phyloP scores from a whole-genome alignment of 2,329 filamentous ascomycete genomes.

The Sphaerulina populicola region DNA sequence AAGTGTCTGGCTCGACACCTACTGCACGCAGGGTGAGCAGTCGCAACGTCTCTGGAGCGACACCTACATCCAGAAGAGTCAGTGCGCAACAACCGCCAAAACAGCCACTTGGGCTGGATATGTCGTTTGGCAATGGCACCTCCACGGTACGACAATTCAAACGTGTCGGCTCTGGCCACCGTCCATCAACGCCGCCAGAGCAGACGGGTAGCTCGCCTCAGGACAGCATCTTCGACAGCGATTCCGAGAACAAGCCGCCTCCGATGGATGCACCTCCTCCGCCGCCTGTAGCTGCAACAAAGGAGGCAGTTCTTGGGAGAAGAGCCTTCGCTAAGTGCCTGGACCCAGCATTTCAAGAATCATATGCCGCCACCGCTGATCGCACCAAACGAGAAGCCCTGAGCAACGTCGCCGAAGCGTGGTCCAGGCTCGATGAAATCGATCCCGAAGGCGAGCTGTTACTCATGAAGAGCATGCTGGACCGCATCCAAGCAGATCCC shows the following conservation, averaged over 20 bases:
- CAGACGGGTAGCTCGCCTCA: constrained; percentile 21
- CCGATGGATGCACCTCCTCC: constrained; percentile 24
- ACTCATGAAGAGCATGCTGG: constrained; percentile 67
- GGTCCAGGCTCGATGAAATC: constrained; percentile 71
- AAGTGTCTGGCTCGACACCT: constrained; percentile 23
- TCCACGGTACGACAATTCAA: constrained; percentile 90
- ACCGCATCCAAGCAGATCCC: constrained; percentile 61
- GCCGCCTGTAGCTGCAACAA: constrained; percentile 40
- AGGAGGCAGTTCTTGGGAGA: constrained; percentile 75
- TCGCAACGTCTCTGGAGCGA: constrained; percentile 32
- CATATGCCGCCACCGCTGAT: constrained; percentile 65
- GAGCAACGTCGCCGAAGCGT: constrained; percentile 74
- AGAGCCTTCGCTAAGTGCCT: constrained; percentile 73
- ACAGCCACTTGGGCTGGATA: constrained; percentile 75
- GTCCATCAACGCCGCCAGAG: constrained; percentile 20
- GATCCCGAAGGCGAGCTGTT: constrained; percentile 89
- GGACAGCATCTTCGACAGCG: constrained; percentile 34
- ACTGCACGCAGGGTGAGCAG: constrained; percentile 28
- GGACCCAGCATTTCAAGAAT: constrained; percentile 74
- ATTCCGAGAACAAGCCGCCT: constrained; percentile 59
- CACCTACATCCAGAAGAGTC: constrained; percentile 39
- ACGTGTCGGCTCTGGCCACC: constrained; percentile 55
- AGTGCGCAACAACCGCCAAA: constrained; percentile 42
- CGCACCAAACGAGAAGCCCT: constrained; percentile 70
- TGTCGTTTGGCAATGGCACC: constrained; percentile 87